Conservation (phyloP, 192 early-diverging fungal species). For the Coemansia asiatica region DNA sequence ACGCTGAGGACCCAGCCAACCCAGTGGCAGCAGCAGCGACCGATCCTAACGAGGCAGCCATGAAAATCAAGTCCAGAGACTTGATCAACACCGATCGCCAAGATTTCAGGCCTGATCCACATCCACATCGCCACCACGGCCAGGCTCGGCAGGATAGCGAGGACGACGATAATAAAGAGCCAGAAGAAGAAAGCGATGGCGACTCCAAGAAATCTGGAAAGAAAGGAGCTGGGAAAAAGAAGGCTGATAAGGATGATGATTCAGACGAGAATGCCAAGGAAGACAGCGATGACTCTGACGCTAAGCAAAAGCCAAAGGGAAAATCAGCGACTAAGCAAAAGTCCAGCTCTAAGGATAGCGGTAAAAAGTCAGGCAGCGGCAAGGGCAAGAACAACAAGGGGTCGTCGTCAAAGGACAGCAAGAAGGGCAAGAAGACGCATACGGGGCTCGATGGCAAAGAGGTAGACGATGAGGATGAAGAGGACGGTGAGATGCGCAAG, state of each 20-base stretch:
- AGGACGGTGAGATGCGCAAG: constrained; percentile 20
- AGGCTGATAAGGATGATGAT: background rate
- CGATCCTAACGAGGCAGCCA: constrained; percentile 48
- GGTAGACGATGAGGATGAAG: constrained; percentile 34
- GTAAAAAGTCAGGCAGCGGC: constrained; percentile 1
- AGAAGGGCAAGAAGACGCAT: constrained; percentile 44
- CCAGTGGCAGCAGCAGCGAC: constrained; percentile 52
- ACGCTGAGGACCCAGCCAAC: constrained; percentile 40
- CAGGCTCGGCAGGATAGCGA: constrained; percentile 8
- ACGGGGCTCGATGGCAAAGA: constrained; percentile 50
- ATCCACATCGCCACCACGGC: constrained; percentile 20
- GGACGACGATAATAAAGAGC: constrained; percentile 8
- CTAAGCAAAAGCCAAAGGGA: constrained; percentile 6
- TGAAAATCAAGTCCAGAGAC: constrained; percentile 46
- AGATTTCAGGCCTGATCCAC: constrained; percentile 13
- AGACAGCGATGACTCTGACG: background rate
- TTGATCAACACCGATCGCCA: constrained; percentile 45
- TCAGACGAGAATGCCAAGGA: background rate
- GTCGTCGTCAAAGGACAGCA: background rate
- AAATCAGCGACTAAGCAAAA: background rate
- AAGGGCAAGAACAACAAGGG: constrained; percentile 18
- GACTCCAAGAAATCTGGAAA: background rate
- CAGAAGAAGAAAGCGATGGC: background rate
- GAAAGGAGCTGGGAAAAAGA: constrained; percentile 6
- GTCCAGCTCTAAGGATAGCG: constrained; percentile 1